Evolutionary conservation across 495 filamentous ascomycete genomes (phyloP), one percentile per base, ranked within the genome.

Genomic region (Neurospora sp.): DNA sequence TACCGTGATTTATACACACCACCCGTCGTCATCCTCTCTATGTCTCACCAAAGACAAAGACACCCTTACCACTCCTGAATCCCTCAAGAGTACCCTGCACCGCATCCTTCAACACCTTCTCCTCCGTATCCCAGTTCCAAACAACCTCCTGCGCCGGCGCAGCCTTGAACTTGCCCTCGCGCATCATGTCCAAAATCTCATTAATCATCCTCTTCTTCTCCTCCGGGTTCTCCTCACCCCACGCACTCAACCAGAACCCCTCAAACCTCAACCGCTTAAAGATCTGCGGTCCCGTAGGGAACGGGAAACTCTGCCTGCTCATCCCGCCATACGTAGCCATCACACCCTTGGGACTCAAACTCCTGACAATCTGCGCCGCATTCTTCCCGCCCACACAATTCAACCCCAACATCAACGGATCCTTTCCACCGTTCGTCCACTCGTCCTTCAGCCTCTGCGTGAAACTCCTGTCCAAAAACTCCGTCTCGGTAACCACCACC

Each of bases 311-410:
- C 83, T 95, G 89, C 76, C 92, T 90, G 45, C 91, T 88, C 96
- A 99, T 99, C 22, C 92, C 96, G 39, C 96, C 96, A 78, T 99
- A 99, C 38, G 95, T 97, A 40, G 98, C 93, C 82, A 98, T 85
- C 68, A 91, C 88, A 3, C 88, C 93, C 20, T 88, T 87, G 0
- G 85, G 82, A 3, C 85, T 84, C 37, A 99, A 83, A 1, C 85
- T 83, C 79, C 91, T 91, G 6, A 93, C 91, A 75, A 98, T 81
- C 2, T 89, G 86, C 37, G 88, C 87, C 5, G 93, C 92, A 44
- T 89, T 87, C 79, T 93, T 92, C 1, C 96, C 96, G n/a, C 96
- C 96, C 0, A 99, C 96, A 78, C 96, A 99, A 78, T 99, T 98
- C 65, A 99, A 80, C 0, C 89, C 96, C 6, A 99, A 82, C 71